phyloP scores from a whole-genome alignment of 257 asterid genomes.

The Ehretia macrophylla region DNA sequence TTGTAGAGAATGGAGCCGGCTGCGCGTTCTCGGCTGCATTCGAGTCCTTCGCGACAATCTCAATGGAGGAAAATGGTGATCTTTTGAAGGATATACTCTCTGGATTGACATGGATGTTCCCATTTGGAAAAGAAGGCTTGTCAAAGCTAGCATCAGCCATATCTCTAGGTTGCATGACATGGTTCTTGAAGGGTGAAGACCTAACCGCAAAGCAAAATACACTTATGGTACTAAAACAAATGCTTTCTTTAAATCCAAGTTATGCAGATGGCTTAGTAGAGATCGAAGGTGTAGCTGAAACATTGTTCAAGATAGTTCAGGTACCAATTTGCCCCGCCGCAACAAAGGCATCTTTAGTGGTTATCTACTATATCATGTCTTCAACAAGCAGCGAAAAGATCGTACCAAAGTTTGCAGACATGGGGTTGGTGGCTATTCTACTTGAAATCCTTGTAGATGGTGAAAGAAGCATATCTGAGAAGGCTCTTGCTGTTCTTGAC shows the following conservation, averaged over 20 bases:
- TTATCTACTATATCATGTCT: conserved; percentile 38
- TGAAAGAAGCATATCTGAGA: conserved; percentile 47
- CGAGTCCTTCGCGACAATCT: conserved; percentile 38
- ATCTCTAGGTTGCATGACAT: conserved; percentile 50
- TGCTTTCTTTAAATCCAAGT: conserved; percentile 26
- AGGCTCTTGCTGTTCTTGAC: conserved; percentile 57
- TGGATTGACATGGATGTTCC: conserved; percentile 56
- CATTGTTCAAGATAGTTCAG: conserved; percentile 42
- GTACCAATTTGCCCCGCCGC: conserved; percentile 57
- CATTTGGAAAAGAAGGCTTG: conserved; percentile 35
- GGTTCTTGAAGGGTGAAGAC: conserved; percentile 51
- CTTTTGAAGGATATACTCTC: conserved; percentile 46
- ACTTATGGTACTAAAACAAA: conserved; percentile 39
- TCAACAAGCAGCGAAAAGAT: conserved; percentile 2
- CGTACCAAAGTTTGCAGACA: conserved; percentile 26
- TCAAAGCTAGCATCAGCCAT: conserved; percentile 40
- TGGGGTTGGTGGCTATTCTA: conserved; percentile 47
- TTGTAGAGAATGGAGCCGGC: conserved; percentile 50
- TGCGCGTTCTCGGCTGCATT: conserved; percentile 34
- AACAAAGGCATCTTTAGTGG: conserved; percentile 52
- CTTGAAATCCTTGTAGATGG: conserved; percentile 72
- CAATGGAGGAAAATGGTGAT: conserved; percentile 14
- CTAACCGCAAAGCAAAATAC: conserved; percentile 49
- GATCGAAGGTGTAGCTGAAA: conserved; percentile 42
- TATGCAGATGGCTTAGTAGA: conserved; percentile 22